Conservation (phyloP, 371 early-diverging fungal genomes). For the Rhizopus arrhizus region DNA sequence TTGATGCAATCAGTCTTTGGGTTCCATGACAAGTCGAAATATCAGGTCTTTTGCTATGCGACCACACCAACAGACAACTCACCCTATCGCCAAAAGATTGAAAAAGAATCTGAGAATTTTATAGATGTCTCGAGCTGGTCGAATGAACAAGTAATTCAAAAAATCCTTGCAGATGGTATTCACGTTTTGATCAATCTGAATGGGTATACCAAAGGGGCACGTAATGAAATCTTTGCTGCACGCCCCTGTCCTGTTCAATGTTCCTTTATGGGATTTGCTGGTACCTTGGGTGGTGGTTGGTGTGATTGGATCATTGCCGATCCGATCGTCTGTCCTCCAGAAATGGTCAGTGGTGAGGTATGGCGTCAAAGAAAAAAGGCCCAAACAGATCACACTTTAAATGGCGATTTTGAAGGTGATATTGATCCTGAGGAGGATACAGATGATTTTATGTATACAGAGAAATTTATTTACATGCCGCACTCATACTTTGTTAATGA, state of each 20-base stretch:
- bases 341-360: constrained; percentile 74
- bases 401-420: constrained; percentile 70
- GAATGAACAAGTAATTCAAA: constrained; percentile 77
- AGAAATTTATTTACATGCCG: constrained; percentile 91
- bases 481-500: constrained; percentile 92
- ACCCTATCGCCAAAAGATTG: constrained; percentile 82
- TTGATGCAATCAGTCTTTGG: constrained; percentile 95
- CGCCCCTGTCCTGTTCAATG: constrained; percentile 88
- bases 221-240: constrained; percentile 93
- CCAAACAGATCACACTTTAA: background rate
- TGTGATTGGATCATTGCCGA: constrained; percentile 92
- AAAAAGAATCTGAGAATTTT: constrained; percentile 76
- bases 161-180: constrained; percentile 74
- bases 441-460: constrained; percentile 79
- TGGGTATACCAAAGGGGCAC: constrained; percentile 93
- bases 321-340: constrained; percentile 86
- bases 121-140: constrained; percentile 78
- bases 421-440: constrained; percentile 72
- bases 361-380: constrained; percentile 48
- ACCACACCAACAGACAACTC: constrained; percentile 80
- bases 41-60: constrained; percentile 81
- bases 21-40: constrained; percentile 74
- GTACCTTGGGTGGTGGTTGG: constrained; percentile 88
- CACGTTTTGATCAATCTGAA: constrained; percentile 90
- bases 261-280: constrained; percentile 92